Base-by-base conservation (phyloP, 805 yeast species). In the Spathaspora arborariae region DNA sequence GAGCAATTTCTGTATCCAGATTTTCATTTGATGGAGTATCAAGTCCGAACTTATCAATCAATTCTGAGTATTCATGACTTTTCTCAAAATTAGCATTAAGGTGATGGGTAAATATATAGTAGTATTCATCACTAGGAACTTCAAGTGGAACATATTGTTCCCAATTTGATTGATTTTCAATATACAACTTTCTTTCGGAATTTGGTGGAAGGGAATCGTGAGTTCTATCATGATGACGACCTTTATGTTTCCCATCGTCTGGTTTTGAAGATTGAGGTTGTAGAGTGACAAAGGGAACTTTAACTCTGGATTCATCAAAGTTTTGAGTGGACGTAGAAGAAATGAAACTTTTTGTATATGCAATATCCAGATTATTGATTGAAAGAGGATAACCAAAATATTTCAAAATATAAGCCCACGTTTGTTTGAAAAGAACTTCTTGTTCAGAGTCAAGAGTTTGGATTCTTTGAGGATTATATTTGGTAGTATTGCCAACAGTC, bases 401-500 rank as follows among this genome's bases (percentile, higher is more conserved):
- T 53, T 78, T 80, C 52, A 85, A 67, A 41, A 81, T 56, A 55
- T 81, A 75, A 42, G 84, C 81, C 90, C 91, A 87, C 4, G 78
- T 74, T 57, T 84, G 88, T 62, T 87, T 87, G 57, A 85, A 65
- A 15, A 75, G 72, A 44, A 75, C 56, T 57, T 85, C 91, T 60
- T 85, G 82, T 20, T 83, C 85, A 1, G 66, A 62, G 36, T 56
- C 58, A 33, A 72, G 58, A 20, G 69, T 54, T 47, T 70, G 75
- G 41, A 70, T 59, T 50, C 76, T 57, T 5, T 72, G 75, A 4
- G 68, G 65, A 41, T 71, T 59, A 47, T 54, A 68, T 11, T 54
- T 45, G 26, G 6, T 9, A 22, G 26, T 36, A 26, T 42, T 9
- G 38, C 26, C 45, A 9, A 22, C 9, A 22, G 26, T 22, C 26